phyloP scores from a whole-genome alignment of 1,139 yeast species.

The Blastobotrys buckinghamii region DNA sequence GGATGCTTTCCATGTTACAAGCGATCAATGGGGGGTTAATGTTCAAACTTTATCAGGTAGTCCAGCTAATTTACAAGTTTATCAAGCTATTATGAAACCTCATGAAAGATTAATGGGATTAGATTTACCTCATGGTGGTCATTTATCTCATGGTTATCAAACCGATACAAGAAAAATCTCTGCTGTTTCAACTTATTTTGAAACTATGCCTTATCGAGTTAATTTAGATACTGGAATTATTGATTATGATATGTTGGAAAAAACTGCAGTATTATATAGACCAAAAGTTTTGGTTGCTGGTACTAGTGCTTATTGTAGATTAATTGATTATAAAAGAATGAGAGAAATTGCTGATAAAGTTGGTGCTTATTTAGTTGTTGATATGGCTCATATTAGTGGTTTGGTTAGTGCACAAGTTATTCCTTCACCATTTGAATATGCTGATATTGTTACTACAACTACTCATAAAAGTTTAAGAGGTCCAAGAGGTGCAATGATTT shows the following conservation, averaged over 20 bases:
- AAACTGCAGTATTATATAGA: conserved; percentile 79
- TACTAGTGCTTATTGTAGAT: conserved; percentile 91
- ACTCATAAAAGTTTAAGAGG: conserved; percentile 97
- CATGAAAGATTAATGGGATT: conserved; percentile 96
- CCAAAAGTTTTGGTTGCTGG: conserved; percentile 96
- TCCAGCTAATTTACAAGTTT: conserved; percentile 91
- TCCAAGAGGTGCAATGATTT: conserved; percentile 98
- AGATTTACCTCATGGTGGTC: conserved; percentile 97
- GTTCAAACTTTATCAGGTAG: conserved; percentile 94
- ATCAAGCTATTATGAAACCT: conserved; percentile 84
- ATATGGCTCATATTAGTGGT: conserved; percentile 97
- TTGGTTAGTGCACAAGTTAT: conserved; percentile 89
- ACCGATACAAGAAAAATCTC: conserved; percentile 84
- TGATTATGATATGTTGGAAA: conserved; percentile 84
- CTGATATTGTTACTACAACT: conserved; percentile 95
- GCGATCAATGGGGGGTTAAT: conserved; percentile 90
- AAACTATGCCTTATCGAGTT: conserved; percentile 94
- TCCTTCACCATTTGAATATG: conserved; percentile 87
- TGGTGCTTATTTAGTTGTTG: conserved; percentile 86
- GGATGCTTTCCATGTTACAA: conserved; percentile 69
- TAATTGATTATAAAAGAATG: conserved; percentile 87
- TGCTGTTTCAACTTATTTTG: conserved; percentile 86
- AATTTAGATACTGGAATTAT: conserved; percentile 80
- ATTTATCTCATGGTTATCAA: conserved; percentile 93
- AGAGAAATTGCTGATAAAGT: conserved; percentile 84